Base-by-base conservation (phyloP, 2,329 filamentous ascomycete species). In the Colletotrichum brevisporum region DNA sequence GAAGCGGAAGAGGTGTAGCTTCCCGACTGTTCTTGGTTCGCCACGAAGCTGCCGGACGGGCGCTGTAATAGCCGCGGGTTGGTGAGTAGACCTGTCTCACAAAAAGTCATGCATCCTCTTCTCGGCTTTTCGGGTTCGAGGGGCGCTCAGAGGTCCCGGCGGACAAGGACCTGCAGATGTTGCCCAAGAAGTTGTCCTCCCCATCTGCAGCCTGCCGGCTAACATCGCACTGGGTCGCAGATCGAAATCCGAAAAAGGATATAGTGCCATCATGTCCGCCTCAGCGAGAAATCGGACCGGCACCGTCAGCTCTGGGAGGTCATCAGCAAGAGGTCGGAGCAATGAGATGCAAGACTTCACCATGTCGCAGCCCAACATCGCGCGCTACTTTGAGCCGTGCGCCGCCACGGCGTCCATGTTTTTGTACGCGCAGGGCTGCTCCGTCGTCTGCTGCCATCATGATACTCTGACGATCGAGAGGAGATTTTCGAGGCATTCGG, bases 351-450 rank as follows among this genome's bases (percentile, higher is more conserved):
- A 84, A 78, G 85, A 90, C 75, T 86, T 86, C 75, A 81, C 83
- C 66, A 85, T 88, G 84, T 83, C 86, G 65, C 78, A 85, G 51
- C 82, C 80, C 63, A 80, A 83, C 62, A 79, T 85, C 26, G 77
- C 83, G 71, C 85, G 84, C 74, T 87, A 90, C 71, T 94, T 98
- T 74, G 92, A 96, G 74, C 93, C 96, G 67, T 97, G 93, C 79
- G 94, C 94, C 18, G 94, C 96, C 36, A 98, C 96, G 5, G 94
- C 93, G 2, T 94, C 94, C 26, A 92, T 96, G 84, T 92, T 99
- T 73, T 87, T 99, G 27, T 98, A 97, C 80, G 91, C 94, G 26
- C 89, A 98, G 78, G 92, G 94, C 39, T 91, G 90, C 61, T 89
- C 91, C 6, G 90, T 99, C 67, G 86, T 98, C 26, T 96, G 94